Base-by-base conservation (phyloP, 2,329 filamentous ascomycete genomes). In the Microdochium bolleyi region DNA sequence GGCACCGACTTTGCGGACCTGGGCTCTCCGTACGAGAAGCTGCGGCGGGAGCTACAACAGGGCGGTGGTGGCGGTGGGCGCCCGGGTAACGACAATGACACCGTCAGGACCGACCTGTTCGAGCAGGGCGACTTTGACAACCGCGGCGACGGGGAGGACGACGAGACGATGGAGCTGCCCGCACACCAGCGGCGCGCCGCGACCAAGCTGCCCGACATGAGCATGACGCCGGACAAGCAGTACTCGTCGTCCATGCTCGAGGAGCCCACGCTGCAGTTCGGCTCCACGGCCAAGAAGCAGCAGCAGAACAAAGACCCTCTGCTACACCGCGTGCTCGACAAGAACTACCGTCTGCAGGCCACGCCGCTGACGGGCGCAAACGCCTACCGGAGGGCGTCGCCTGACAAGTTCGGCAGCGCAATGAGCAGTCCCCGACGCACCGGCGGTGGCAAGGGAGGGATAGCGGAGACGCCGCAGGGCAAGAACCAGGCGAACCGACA, bases 311-410 rank as follows among this genome's bases (percentile, higher is more conserved):
- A 83, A 55, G 90, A 96, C 64, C 88, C 89, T 2, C 76, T 97
- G 9, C 79, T 99, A 41, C 92, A 97, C 67, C 88, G 88, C 54
- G 78, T 97, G n/a, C 82, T 95, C 4, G 92, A 97, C 74, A 96
- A 95, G 71, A 96, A 88, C 54, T 99, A 95, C 73, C 89, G 92
- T 30, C 79, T 99, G 24, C 89, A 95, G 69, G 90, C 92, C 5
- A 99, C 94, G 10, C 94, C 94, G 0, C 85, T 94, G 59, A 86
- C 24, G 9, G 48, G 48, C 9, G 24, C 24, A 84, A 62, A 62
- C 59, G 25, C 24, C 3, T 27, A 30, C 24, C 48, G 48, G n/a
- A 72, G 71, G 34, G 67, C 75, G 46, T 78, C 75, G 8, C 76
- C 77, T 1, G 64, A 76, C 51, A 76, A 75, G 55, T 7, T 46